These are phyloP conservation scores for Cryptosporidium tyzzeri DNA, from an alignment of 169 alveolate genomes.

Conservation along the genomic window DNA sequence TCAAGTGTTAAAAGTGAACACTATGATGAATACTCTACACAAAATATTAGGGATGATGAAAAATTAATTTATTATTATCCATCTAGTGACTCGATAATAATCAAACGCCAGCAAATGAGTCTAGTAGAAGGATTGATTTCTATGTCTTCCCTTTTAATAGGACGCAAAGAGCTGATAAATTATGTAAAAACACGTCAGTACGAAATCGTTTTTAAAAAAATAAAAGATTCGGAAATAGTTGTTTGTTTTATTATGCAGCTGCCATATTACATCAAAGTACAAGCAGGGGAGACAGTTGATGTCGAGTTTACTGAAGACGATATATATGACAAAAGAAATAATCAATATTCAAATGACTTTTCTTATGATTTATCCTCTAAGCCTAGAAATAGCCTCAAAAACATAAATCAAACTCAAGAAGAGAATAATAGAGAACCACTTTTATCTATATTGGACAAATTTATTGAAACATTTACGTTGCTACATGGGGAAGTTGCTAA, in stretches of 20 bases:
- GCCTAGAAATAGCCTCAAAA: neutral
- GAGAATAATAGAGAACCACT: conserved; percentile 53
- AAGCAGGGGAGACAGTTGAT: conserved; percentile 21
- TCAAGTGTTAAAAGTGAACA: conserved; percentile 5
- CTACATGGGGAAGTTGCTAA: conserved; percentile 34
- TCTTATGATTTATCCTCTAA: neutral
- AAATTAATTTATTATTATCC: conserved; percentile 68
- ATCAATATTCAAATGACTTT: neutral
- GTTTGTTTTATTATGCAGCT: conserved; percentile 27
- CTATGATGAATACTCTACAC: neutral
- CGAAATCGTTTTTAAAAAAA: conserved; percentile 44
- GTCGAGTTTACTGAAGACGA: conserved; percentile 57
- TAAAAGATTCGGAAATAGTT: conserved; percentile 26
- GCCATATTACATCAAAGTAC: conserved; percentile 27
- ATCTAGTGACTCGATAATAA: neutral
- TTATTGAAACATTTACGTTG: conserved; percentile 43
- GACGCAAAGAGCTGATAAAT: conserved; percentile 19
- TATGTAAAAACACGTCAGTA: conserved; percentile 59
- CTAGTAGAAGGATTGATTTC: conserved; percentile 60
- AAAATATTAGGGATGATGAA: neutral
- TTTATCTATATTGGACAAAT: conserved; percentile 49
- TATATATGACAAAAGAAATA: conserved; percentile 13
- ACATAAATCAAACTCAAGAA: neutral
- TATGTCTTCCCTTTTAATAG: conserved; percentile 38
- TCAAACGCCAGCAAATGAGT: conserved; percentile 18